phyloP scores from a whole-genome alignment of 2,329 filamentous ascomycete species.

The Fusarium sp. region DNA sequence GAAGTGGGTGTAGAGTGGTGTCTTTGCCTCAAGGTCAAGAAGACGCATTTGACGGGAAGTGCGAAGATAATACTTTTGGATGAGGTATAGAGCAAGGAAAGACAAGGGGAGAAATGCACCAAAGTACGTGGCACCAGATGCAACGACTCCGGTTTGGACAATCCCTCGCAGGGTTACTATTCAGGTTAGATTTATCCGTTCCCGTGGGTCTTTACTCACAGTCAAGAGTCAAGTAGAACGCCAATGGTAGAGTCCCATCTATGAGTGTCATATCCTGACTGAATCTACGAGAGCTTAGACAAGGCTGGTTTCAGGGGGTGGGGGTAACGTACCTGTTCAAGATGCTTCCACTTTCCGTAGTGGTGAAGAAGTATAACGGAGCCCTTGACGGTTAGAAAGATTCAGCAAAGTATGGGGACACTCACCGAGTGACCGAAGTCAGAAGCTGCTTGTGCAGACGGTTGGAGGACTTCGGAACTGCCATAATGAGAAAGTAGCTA shows the following conservation, averaged over 20 bases:
- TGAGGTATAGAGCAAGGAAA: slow-evolving; percentile 52
- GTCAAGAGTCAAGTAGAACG: slow-evolving; percentile 43
- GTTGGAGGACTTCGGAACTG: slow-evolving; percentile 36
- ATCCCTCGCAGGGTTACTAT: slow-evolving; percentile 44
- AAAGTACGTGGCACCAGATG: slow-evolving; percentile 40
- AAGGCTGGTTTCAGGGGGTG: slow-evolving; percentile 8
- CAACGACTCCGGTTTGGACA: slow-evolving; percentile 37
- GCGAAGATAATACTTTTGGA: slow-evolving; percentile 62
- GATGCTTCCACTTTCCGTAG: slow-evolving; percentile 53
- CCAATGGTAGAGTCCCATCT: slow-evolving; percentile 51
- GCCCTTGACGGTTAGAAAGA: slow-evolving; percentile 42
- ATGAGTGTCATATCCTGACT: slow-evolving; percentile 56
- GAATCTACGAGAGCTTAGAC: slow-evolving; percentile 48
- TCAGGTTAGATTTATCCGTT: neutral
- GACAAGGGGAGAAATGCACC: slow-evolving; percentile 55
- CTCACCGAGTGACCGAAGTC: slow-evolving; percentile 31
- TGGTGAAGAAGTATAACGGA: slow-evolving; percentile 53
- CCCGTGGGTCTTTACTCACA: slow-evolving; percentile 39
- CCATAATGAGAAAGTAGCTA: slow-evolving; percentile 41
- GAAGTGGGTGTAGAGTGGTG: slow-evolving; percentile 62
- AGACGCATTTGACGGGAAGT: slow-evolving; percentile 64
- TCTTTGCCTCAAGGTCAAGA: slow-evolving; percentile 62
- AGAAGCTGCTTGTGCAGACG: slow-evolving; percentile 34
- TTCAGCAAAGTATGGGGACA: neutral
- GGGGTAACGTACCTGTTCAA: slow-evolving; percentile 49